These are phyloP conservation scores for Fusarium buharicum DNA, from an alignment of 2,329 filamentous ascomycete species.

Conservation along the genomic window DNA sequence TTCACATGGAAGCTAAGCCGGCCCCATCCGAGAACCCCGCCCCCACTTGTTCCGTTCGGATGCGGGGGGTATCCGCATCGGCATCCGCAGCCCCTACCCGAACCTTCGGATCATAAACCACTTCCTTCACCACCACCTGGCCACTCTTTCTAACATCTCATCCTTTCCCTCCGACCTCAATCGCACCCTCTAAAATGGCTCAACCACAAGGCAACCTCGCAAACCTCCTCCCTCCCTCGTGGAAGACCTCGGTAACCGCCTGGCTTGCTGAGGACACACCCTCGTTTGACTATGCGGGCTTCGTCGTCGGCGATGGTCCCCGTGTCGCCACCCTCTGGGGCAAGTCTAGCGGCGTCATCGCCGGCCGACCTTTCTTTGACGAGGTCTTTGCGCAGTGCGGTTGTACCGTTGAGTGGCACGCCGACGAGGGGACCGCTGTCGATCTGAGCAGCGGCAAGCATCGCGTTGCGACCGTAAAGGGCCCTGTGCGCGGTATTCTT, in stretches of 20 bases:
- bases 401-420: conserved; percentile 91
- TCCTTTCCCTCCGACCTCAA: background rate
- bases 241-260: conserved; percentile 79
- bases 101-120: conserved; percentile 3
- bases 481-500: conserved; percentile 81
- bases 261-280: conserved; percentile 98
- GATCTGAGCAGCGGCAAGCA: conserved; percentile 67
- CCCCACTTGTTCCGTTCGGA: conserved; percentile 34
- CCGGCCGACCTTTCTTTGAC: conserved; percentile 93
- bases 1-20: background rate
- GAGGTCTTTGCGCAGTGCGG: conserved; percentile 91
- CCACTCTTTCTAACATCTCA: background rate
- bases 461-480: conserved; percentile 81
- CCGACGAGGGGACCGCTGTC: conserved; percentile 77
- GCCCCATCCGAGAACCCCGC: conserved; percentile 29
- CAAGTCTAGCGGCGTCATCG: conserved; percentile 82
- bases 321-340: conserved; percentile 74
- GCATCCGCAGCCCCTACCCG: conserved; percentile 13
- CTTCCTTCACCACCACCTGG: background rate
- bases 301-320: conserved; percentile 82
- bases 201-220: conserved; percentile 57
- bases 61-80: conserved; percentile 12
- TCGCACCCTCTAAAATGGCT: conserved; percentile 24
- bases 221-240: conserved; percentile 85
- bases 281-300: conserved; percentile 96